Base-by-base conservation (phyloP, 2,329 filamentous ascomycete species). In the Raffaelea deltoideospora region DNA sequence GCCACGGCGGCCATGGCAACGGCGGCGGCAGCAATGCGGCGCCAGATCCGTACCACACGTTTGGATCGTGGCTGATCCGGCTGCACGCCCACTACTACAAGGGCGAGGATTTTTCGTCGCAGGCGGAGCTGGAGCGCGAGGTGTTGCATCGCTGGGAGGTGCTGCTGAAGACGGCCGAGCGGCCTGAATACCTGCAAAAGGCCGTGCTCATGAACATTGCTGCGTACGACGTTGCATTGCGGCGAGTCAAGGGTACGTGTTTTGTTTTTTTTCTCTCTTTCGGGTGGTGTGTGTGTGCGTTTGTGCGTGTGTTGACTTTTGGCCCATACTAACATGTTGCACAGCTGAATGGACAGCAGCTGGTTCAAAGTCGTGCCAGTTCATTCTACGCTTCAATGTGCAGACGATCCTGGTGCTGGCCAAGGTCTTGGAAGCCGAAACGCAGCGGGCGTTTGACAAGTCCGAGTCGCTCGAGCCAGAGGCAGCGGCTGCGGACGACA, bases 141-240 rank as follows among this genome's bases (percentile, higher is more conserved):
- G 80, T 96, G 11, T 64, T 94, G 41, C 77, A 79, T 47, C 79
- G 86, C 34, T 61, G 94, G 27, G 70, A 76, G 33, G 70, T 80
- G 45, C 73, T 83, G 22, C 62, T 90, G 21, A 85, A 81, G 51
- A 72, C 76, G 42, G 67, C 75, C 10, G 67, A 71, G 2, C 65
- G 79, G 34, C 71, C 77, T 31, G 66, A 67, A 11, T 68, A 73
- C 11, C 55, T 95, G 21, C 69, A 82, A 43, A 90, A 86, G 52
- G 79, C 95, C 56, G 72, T 83, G 6, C 62, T 95, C 31, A 75
- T 88, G 46, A 96, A 92, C 49, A 80, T 96, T 43, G 76, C 84
- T 6, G 84, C 87, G 7, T 84, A 90, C 53, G 72, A 79, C 45
- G 69, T 83, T 50, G 79, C 84, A 31, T 66, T 35, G 24, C 32